Evolutionary conservation across 495 filamentous ascomycete genomes (phyloP), one percentile per base, ranked within the genome.

Genomic region (Venustampulla echinocandica): DNA sequence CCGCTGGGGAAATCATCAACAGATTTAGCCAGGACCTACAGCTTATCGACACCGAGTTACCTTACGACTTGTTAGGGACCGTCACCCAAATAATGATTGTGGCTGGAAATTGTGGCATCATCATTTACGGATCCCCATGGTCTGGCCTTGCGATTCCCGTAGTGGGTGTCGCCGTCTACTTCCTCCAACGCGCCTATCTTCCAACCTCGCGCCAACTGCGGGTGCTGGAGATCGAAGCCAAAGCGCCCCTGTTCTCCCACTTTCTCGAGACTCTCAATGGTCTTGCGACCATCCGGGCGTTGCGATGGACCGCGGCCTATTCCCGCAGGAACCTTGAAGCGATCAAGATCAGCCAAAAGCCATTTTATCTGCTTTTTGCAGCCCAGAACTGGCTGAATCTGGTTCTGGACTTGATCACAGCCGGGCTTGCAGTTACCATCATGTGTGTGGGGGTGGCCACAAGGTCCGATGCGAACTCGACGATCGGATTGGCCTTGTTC

Each of bases 21-120:
- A 59, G 75, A 24, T 80, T 79, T 54, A 74, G 69, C 48, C 74
- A 79, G 51, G 75, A 79, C 42, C 57, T 80, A 28, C 61, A 69
- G 28, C 64, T 79, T 7, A 73, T 79, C 23, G 75, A 80, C 49
- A 73, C 68, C 64, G 67, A 75, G 25, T 61, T 79, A 6, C 74
- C 71, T n/a, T n/a, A n/a, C n/a, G n/a, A n/a, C n/a, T n/a, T n/a
- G n/a, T n/a, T n/a, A n/a, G n/a, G n/a, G n/a, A n/a, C n/a, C n/a
- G n/a, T n/a, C n/a, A n/a, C n/a, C n/a, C n/a, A n/a, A n/a, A n/a
- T n/a, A n/a, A n/a, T n/a, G n/a, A n/a, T n/a, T n/a, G n/a, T n/a
- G n/a, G n/a, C n/a, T n/a, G n/a, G n/a, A n/a, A n/a, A n/a, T n/a
- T n/a, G n/a, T n/a, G n/a, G n/a, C n/a, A n/a, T n/a, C n/a, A n/a